These are phyloP conservation scores for Pleurotus sapidus DNA, from an alignment of 768 basidiomycete genomes.

Conservation along the genomic window DNA sequence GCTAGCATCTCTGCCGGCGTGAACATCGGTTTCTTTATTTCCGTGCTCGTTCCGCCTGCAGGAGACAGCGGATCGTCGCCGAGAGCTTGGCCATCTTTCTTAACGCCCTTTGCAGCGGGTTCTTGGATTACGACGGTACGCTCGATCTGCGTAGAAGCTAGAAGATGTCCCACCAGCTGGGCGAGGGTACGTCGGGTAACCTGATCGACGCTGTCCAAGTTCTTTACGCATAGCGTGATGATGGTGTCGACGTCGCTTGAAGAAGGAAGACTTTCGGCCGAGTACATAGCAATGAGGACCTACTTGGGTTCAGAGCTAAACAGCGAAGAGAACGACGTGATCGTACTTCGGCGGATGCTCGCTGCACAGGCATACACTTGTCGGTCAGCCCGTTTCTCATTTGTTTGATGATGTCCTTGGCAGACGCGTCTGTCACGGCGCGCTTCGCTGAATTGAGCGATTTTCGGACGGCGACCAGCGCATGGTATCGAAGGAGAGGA, in stretches of 20 bases:
- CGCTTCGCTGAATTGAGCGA: constrained; percentile 77
- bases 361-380: constrained; percentile 82
- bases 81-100: constrained; percentile 55
- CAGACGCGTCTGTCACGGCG: constrained; percentile 74
- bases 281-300: constrained; percentile 55
- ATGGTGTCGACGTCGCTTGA: constrained; percentile 77
- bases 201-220: constrained; percentile 82
- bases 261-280: constrained; percentile 51
- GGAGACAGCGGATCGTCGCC: constrained; percentile 52
- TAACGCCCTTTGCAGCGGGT: constrained; percentile 47
- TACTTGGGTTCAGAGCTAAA: constrained; percentile 13
- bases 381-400: constrained; percentile 74
- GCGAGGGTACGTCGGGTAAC: constrained; percentile 78
- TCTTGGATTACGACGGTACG: constrained; percentile 44
- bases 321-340: not conserved
- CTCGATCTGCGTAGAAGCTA: constrained; percentile 80
- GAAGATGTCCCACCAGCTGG: constrained; percentile 77
- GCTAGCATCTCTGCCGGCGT: constrained; percentile 76
- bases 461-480: constrained; percentile 75
- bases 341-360: constrained; percentile 74
- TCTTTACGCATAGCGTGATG: constrained; percentile 61
- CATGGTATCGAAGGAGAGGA: constrained; percentile 79
- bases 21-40: constrained; percentile 66
- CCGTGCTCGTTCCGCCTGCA: constrained; percentile 42
- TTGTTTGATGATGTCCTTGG: constrained; percentile 84